phyloP scores from a whole-genome alignment of 805 yeast species.

The Starmera pachycereana region DNA sequence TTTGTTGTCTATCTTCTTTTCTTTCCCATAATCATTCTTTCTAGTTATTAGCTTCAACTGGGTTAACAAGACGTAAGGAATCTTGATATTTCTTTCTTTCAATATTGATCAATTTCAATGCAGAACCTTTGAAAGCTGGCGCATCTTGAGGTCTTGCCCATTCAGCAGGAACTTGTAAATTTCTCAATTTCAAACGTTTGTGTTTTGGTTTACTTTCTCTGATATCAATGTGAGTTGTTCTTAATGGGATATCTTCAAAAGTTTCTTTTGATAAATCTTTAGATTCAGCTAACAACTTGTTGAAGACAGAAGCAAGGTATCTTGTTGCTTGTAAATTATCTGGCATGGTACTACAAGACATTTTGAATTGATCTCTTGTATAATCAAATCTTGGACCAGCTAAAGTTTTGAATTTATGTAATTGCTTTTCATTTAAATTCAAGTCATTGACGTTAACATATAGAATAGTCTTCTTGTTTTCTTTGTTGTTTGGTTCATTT shows the following conservation, averaged over 20 bases:
- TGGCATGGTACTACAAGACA: constrained; percentile 54
- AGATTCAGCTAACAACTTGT: constrained; percentile 51
- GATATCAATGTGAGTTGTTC: constrained; percentile 54
- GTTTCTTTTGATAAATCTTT: constrained; percentile 48
- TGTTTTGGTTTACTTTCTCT: constrained; percentile 29
- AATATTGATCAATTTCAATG: neutral
- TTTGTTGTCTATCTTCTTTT: too few species aligned
- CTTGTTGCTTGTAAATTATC: constrained; percentile 85
- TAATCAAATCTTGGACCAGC: constrained; percentile 72
- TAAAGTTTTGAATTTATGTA: constrained; percentile 69
- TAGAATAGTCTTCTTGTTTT: constrained; percentile 59
- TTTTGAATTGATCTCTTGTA: constrained; percentile 45
- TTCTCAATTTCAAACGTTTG: constrained; percentile 28
- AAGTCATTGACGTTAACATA: constrained; percentile 43
- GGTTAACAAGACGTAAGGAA: neutral
- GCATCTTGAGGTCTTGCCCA: constrained; percentile 77
- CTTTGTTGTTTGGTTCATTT: constrained; percentile 50
- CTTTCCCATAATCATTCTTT: too few species aligned
- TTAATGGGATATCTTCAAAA: constrained; percentile 73
- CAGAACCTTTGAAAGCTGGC: constrained; percentile 22
- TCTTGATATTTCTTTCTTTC: neutral
- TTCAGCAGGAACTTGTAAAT: constrained; percentile 54
- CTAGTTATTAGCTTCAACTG: too few species aligned
- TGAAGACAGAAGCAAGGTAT: constrained; percentile 53
- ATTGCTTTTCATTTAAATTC: constrained; percentile 37